A percentile compares a stretch with the other conserved stretches of the same genome.
Conservation (phyloP, 140 eudicot species). For the Stevia rebaudiana region DNA sequence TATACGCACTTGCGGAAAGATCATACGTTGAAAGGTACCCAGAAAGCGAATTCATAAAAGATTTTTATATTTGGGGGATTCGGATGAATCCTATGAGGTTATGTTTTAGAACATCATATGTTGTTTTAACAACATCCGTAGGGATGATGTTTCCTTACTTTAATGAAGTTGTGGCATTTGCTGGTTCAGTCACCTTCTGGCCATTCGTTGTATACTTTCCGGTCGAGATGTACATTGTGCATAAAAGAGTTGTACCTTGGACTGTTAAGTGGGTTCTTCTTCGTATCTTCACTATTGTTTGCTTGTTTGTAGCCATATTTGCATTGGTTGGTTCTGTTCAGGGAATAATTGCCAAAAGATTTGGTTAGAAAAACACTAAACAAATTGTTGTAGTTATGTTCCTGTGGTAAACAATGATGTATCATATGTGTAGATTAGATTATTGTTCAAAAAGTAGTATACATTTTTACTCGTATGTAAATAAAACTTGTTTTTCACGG, state of each 20-base stretch:
- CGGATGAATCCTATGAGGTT: conserved; percentile 39
- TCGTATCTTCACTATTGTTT: conserved; percentile 33
- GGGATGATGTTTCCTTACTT: conserved; percentile 60
- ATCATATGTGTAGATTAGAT: too few relatives aligned
- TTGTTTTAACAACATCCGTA: conserved; percentile 41
- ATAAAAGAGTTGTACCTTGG: conserved; percentile 46
- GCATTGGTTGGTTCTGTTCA: conserved; percentile 59
- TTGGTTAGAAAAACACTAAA: conserved; percentile 18
- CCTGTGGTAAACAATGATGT: too few relatives aligned
- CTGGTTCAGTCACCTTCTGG: conserved; percentile 67
- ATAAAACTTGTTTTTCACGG: too few relatives aligned
- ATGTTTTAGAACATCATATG: conserved; percentile 55
- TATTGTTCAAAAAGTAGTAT: too few relatives aligned
- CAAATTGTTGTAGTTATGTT: neutral
- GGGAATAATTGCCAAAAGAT: conserved; percentile 49
- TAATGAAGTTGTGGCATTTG: conserved; percentile 59
- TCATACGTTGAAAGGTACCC: conserved; percentile 31
- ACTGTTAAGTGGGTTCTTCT: conserved; percentile 43
- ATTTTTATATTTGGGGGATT: conserved; percentile 19
- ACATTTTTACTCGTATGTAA: too few relatives aligned
- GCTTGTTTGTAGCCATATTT: conserved; percentile 45
- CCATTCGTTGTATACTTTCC: conserved; percentile 63
- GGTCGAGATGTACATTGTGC: conserved; percentile 54
- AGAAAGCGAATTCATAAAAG: conserved; percentile 31
- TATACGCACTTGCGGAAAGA: conserved; percentile 46